phyloP scores from a whole-genome alignment of 2,329 filamentous ascomycete genomes.

The Penicillium expansum region DNA sequence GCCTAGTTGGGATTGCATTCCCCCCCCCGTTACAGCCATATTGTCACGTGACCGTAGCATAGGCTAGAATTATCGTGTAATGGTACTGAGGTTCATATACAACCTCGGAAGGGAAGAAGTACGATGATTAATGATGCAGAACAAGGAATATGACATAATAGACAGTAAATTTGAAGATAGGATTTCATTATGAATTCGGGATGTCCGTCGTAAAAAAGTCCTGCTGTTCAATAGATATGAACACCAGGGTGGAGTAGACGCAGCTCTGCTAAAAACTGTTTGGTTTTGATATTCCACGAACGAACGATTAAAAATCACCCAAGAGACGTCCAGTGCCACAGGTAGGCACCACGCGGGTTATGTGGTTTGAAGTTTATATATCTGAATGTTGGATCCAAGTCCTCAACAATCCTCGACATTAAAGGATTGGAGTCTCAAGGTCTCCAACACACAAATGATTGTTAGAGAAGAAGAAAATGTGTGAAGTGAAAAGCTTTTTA shows the following conservation, averaged over 20 bases:
- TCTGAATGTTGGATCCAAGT: background rate
- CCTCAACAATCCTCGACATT: conserved; percentile 8
- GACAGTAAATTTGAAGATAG: background rate
- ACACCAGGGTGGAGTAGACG: conserved; percentile 51
- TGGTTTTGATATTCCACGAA: conserved; percentile 49
- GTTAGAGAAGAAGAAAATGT: background rate
- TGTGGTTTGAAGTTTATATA: conserved; percentile 19
- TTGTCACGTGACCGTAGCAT: background rate
- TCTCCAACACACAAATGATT: background rate
- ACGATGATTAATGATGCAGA: background rate
- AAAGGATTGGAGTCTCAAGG: conserved; percentile 3
- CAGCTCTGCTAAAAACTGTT: conserved; percentile 51
- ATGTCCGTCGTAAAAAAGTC: conserved; percentile 50
- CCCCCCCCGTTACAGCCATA: too few species aligned
- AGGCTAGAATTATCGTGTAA: background rate
- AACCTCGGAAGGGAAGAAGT: too few species aligned
- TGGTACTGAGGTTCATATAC: background rate
- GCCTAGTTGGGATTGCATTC: background rate
- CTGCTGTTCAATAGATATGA: conserved; percentile 40
- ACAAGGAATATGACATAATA: background rate
- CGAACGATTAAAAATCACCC: conserved; percentile 40
- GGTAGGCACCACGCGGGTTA: conserved; percentile 26
- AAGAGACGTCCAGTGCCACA: conserved; percentile 38
- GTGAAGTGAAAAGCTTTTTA: conserved; percentile 8
- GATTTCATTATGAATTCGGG: background rate